These are phyloP conservation scores for Pseudozyma pruni DNA, from an alignment of 1,284 basidiomycete genomes.

Conservation along the genomic window DNA sequence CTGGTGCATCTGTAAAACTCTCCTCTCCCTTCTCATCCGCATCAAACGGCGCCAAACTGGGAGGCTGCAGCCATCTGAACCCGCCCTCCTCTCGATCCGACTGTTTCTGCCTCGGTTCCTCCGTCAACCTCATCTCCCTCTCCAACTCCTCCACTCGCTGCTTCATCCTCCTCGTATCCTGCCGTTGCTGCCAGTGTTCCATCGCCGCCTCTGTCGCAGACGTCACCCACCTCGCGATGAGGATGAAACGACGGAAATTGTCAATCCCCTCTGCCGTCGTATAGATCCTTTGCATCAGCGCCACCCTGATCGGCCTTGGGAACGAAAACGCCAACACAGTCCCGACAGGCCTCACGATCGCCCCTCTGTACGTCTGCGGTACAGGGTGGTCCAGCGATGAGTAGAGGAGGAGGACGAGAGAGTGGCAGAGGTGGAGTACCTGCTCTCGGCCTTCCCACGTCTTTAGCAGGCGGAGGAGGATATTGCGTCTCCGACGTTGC, in stretches of 20 bases:
- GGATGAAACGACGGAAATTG: slow-evolving; percentile 41
- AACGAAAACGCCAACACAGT: slow-evolving; percentile 25
- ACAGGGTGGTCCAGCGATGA: slow-evolving; percentile 32
- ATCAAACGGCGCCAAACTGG: slow-evolving; percentile 23
- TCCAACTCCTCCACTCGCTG: not conserved
- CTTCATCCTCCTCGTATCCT: not conserved
- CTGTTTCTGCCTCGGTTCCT: slow-evolving; percentile 15
- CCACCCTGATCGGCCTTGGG: slow-evolving; percentile 21
- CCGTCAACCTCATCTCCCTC: slow-evolving; percentile 6
- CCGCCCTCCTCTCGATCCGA: slow-evolving; percentile 16
- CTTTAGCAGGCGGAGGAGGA: slow-evolving; percentile 38
- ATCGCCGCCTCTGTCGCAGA: slow-evolving; percentile 31
- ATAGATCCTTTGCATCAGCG: slow-evolving; percentile 48
- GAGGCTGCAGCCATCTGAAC: slow-evolving; percentile 26
- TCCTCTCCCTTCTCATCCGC: slow-evolving; percentile 5
- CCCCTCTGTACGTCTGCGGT: slow-evolving; percentile 18
- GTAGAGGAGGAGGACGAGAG: slow-evolving; percentile 39
- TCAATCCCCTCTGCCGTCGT: slow-evolving; percentile 41
- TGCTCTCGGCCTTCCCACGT: slow-evolving; percentile 44
- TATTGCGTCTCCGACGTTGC: slow-evolving; percentile 21
- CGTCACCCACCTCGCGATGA: slow-evolving; percentile 41
- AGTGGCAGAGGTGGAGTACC: slow-evolving; percentile 36
- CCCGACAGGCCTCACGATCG: slow-evolving; percentile 23
- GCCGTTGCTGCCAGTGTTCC: slow-evolving; percentile 36
- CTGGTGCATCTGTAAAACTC: slow-evolving; percentile 5